Percentiles rank a stretch among this genome's conserved stretches.
These are phyloP conservation scores for Komagataella pastoris DNA, from an alignment of 805 yeast genomes.

Conservation along the genomic window DNA sequence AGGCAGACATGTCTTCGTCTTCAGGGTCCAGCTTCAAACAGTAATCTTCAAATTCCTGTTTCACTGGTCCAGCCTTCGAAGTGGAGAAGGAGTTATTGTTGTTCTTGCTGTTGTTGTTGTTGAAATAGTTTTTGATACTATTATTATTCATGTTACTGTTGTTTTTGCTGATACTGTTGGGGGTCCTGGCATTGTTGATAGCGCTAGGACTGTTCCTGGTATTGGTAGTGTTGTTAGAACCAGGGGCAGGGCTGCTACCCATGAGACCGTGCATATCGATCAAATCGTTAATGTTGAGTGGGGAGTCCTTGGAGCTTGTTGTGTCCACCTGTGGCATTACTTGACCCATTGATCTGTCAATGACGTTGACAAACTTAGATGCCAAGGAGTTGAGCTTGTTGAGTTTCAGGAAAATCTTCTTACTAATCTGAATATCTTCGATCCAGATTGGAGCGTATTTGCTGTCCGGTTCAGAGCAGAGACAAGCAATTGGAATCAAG, in stretches of 20 bases:
- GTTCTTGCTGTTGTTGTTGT: constrained; percentile 3
- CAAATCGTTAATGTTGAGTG: constrained; percentile 4
- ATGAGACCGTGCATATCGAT: constrained; percentile 8
- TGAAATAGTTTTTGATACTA: neutral
- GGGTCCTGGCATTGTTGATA: constrained; percentile 1
- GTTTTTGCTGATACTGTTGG: constrained; percentile 1
- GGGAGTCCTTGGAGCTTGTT: neutral
- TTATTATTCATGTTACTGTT: constrained; percentile 1
- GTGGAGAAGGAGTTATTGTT: constrained; percentile 1
- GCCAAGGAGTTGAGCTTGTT: constrained; percentile 31
- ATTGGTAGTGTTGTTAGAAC: constrained; percentile 1
- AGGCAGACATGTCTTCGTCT: neutral
- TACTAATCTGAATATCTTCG: constrained; percentile 27
- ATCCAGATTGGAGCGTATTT: constrained; percentile 30
- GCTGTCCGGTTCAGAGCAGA: constrained; percentile 35
- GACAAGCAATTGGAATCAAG: constrained; percentile 40
- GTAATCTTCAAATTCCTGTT: neutral
- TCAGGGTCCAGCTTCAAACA: neutral
- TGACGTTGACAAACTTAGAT: constrained; percentile 28
- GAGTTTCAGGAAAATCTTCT: constrained; percentile 21
- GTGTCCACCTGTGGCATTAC: neutral
- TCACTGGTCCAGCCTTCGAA: neutral
- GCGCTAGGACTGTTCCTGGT: neutral
- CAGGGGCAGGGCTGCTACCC: constrained; percentile 3
- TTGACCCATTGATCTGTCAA: constrained; percentile 15